Conservation (phyloP, 257 asterid species). For the Lithospermum erythrorhizon region DNA sequence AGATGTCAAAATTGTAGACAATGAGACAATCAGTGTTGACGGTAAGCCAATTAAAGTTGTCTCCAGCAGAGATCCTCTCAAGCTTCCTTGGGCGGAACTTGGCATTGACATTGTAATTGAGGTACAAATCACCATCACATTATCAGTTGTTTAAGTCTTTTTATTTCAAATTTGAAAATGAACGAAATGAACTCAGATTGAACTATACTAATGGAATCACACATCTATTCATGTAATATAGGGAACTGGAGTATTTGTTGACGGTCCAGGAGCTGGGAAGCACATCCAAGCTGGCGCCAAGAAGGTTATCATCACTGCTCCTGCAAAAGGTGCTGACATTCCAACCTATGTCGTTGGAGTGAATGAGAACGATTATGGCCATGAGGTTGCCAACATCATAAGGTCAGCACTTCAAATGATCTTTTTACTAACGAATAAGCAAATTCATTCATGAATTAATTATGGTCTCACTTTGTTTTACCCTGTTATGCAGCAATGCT, state of each 20-base stretch:
- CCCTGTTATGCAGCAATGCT: slow-evolving; percentile 56
- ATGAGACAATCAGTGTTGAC: slow-evolving; percentile 75
- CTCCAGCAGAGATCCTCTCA: slow-evolving; percentile 76
- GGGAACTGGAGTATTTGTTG: slow-evolving; percentile 96
- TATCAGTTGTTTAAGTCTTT: not conserved
- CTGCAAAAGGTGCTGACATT: slow-evolving; percentile 92
- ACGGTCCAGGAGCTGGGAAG: slow-evolving; percentile 96
- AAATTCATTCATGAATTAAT: not conserved
- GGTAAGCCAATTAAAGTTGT: slow-evolving; percentile 80
- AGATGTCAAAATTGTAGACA: slow-evolving; percentile 65
- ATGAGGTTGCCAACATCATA: slow-evolving; percentile 67
- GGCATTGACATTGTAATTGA: slow-evolving; percentile 91
- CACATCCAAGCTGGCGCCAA: slow-evolving; percentile 97
- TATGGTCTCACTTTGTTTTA: not conserved
- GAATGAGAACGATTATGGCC: slow-evolving; percentile 66
- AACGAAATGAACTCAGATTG: not conserved
- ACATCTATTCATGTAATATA: slow-evolving; percentile 16
- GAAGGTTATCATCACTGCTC: slow-evolving; percentile 93
- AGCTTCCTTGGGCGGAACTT: slow-evolving; percentile 91
- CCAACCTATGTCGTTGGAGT: slow-evolving; percentile 93
- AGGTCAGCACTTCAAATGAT: slow-evolving; percentile 30
- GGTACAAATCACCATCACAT: slow-evolving; percentile 21
- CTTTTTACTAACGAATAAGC: not conserved
- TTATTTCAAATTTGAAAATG: not conserved
- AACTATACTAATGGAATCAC: not conserved